Conservation (phyloP, 225 moss, liverwort and hornwort genomes). For the Asterella californica region DNA sequence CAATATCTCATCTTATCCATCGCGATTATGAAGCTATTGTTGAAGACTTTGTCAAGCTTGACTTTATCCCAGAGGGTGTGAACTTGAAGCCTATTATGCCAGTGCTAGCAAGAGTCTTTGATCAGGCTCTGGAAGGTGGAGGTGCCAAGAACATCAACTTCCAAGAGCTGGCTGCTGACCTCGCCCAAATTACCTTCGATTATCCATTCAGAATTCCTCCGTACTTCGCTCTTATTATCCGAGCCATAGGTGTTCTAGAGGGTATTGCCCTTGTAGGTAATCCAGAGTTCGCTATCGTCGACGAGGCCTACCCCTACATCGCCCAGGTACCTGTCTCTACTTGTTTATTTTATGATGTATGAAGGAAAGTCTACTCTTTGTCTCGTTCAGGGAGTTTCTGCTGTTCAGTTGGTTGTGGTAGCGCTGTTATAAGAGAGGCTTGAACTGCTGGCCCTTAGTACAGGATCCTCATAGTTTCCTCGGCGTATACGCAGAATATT, state of each 20-base stretch:
- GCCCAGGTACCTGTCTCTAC: constrained; percentile 59
- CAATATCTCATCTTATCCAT: constrained; percentile 93
- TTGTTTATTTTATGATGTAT: not conserved
- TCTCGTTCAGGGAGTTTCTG: not conserved
- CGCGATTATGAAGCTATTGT: constrained; percentile 98
- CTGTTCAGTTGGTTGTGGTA: not conserved
- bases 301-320: constrained; percentile 98
- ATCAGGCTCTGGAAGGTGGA: constrained; percentile 97
- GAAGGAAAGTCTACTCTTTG: not conserved
- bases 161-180: constrained; percentile 92
- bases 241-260: constrained; percentile 93
- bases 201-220: constrained; percentile 99
- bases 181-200: constrained; percentile 98
- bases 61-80: constrained; percentile 90
- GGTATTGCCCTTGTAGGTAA: constrained; percentile 97
- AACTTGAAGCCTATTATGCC: constrained; percentile 97
- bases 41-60: constrained; percentile 86
- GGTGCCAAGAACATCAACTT: constrained; percentile 99
- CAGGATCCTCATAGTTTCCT: not conserved
- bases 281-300: constrained; percentile 94
- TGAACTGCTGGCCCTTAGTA: not conserved
- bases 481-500: not conserved
- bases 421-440: too few species aligned
- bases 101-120: constrained; percentile 94
- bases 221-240: constrained; percentile 94